These are phyloP conservation scores for Gnaphalium uliginosum DNA, from an alignment of 129 eudicot genomes.

Conservation along the genomic window DNA sequence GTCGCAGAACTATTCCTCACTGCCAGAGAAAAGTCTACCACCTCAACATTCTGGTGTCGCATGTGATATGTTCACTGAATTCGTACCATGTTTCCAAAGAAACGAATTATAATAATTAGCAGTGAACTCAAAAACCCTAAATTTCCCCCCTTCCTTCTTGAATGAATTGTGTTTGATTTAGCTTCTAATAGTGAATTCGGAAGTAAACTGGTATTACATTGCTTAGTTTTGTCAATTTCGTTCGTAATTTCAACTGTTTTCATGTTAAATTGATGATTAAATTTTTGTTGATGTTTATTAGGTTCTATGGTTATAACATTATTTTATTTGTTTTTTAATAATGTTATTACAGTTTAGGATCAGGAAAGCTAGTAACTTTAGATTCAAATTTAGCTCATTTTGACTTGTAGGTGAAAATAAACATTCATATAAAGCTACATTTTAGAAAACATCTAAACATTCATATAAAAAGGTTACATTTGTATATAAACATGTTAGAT, in stretches of 20 bases:
- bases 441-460: too few species aligned
- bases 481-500: too few species aligned
- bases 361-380: neutral
- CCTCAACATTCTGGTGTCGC: neutral
- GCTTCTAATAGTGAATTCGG: neutral
- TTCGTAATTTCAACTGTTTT: neutral
- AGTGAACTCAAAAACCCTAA: constrained; percentile 15
- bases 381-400: constrained; percentile 14
- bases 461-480: too few species aligned
- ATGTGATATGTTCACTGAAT: neutral
- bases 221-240: neutral
- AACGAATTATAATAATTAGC: constrained; percentile 2
- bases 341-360: neutral
- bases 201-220: constrained; percentile 18
- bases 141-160: neutral
- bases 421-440: too few species aligned
- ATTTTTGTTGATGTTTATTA: neutral
- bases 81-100: neutral
- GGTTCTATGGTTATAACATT: neutral
- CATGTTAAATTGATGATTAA: neutral
- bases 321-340: neutral
- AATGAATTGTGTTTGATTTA: neutral
- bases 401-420: neutral
- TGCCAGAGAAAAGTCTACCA: neutral
- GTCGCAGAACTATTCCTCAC: constrained; percentile 16